A percentile compares a stretch with the other conserved stretches of the same genome.
Conservation (phyloP, 495 filamentous ascomycete genomes). For the Amorphotheca resinae region DNA sequence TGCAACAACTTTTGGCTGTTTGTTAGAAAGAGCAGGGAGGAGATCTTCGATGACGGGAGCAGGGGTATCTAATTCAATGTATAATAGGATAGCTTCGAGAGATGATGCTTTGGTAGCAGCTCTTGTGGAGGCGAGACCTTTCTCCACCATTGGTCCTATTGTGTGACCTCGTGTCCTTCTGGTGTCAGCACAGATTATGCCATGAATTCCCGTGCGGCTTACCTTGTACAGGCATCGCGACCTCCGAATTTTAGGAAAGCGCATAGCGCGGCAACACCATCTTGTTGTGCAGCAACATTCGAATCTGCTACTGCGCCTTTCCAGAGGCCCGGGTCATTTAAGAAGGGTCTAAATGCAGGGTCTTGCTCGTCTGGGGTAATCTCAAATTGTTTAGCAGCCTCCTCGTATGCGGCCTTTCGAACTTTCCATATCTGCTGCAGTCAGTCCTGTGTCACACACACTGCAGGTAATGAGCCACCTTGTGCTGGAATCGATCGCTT, state of each 20-base stretch:
- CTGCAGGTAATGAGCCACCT: conserved; percentile 35
- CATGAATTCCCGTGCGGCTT: conserved; percentile 9
- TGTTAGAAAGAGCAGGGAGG: conserved; percentile 72
- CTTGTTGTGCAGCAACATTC: conserved; percentile 93
- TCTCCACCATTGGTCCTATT: conserved; percentile 72
- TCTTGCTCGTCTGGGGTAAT: conserved; percentile 77
- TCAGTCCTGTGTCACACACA: not conserved
- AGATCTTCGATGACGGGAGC: conserved; percentile 85
- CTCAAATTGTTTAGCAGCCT: conserved; percentile 76
- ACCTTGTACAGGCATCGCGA: conserved; percentile 57
- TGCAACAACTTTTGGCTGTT: conserved; percentile 88
- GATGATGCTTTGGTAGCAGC: conserved; percentile 79
- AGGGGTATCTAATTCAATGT: conserved; percentile 80
- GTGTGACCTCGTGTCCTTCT: conserved; percentile 60
- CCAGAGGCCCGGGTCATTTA: conserved; percentile 77
- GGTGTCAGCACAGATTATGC: not conserved
- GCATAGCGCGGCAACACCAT: conserved; percentile 77
- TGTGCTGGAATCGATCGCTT: conserved; percentile 75
- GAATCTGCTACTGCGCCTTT: conserved; percentile 89
- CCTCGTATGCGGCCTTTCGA: conserved; percentile 88
- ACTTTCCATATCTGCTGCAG: conserved; percentile 79
- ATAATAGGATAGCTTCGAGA: conserved; percentile 75
- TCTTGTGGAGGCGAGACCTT: conserved; percentile 76
- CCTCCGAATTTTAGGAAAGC: conserved; percentile 85
- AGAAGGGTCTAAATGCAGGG: conserved; percentile 72